Conservation (phyloP, 352 stramenopile genomes). For the Bremia lactucae region DNA sequence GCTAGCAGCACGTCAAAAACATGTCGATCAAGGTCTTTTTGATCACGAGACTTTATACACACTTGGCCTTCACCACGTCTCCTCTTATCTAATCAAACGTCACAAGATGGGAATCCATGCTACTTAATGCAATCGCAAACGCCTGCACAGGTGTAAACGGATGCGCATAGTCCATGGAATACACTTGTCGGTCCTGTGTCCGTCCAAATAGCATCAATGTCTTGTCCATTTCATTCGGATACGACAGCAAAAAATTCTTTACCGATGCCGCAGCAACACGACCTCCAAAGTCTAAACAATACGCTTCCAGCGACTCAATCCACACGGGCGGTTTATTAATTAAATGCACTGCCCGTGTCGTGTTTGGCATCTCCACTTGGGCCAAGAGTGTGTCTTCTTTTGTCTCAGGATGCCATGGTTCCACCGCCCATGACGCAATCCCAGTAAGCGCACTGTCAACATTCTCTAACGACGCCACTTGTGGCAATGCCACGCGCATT, state of each 20-base stretch:
- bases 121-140: constrained; percentile 81
- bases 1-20: background rate
- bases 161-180: constrained; percentile 83
- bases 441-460: constrained; percentile 35
- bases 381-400: constrained; percentile 77
- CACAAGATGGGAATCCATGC: constrained; percentile 81
- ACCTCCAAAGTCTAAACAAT: constrained; percentile 76
- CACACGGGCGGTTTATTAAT: constrained; percentile 84
- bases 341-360: constrained; percentile 46
- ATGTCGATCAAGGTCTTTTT: constrained; percentile 10
- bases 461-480: constrained; percentile 33
- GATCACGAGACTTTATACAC: constrained; percentile 28
- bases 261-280: constrained; percentile 65
- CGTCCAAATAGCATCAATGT: constrained; percentile 81
- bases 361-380: constrained; percentile 61
- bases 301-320: constrained; percentile 81
- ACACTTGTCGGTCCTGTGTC: constrained; percentile 79
- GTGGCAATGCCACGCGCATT: constrained; percentile 68
- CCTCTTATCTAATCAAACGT: constrained; percentile 60
- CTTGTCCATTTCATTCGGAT: constrained; percentile 80
- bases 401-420: constrained; percentile 40
- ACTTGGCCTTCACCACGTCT: constrained; percentile 13
- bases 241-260: constrained; percentile 84
- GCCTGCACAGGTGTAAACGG: constrained; percentile 79
- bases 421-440: constrained; percentile 36